Conservation (phyloP, 805 yeast species). For the Priceomyces carsonii region DNA sequence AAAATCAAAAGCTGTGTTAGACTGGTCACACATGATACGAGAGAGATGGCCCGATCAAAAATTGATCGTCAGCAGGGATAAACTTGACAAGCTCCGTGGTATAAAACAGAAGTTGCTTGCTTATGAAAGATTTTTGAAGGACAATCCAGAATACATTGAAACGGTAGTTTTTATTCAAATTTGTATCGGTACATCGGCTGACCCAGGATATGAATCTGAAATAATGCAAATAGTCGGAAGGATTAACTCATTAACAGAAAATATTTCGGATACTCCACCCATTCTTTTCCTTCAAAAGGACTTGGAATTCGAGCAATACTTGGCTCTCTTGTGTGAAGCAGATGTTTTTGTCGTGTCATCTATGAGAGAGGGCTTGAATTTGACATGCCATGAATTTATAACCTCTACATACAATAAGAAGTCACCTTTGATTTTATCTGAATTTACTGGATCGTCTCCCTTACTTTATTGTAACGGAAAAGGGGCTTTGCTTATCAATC, state of each 20-base stretch:
- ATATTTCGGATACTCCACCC: constrained; percentile 75
- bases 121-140: constrained; percentile 72
- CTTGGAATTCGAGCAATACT: constrained; percentile 82
- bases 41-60: constrained; percentile 75
- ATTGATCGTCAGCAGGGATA: constrained; percentile 84
- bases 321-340: constrained; percentile 84
- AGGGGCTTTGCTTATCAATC: constrained; percentile 80
- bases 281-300: constrained; percentile 88
- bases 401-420: constrained; percentile 69
- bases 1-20: constrained; percentile 49
- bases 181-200: constrained; percentile 58
- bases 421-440: constrained; percentile 84
- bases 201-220: constrained; percentile 69
- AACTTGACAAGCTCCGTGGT: constrained; percentile 85
- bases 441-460: constrained; percentile 92
- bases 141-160: constrained; percentile 70
- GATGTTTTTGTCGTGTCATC: constrained; percentile 86
- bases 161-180: constrained; percentile 80
- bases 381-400: constrained; percentile 93
- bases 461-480: constrained; percentile 53
- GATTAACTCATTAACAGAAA: constrained; percentile 74
- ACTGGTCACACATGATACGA: constrained; percentile 70
- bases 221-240: constrained; percentile 77
- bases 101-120: constrained; percentile 84
- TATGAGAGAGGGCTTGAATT: constrained; percentile 94